Base-by-base conservation (phyloP, 2,329 filamentous ascomycete species). In the Fusarium veterinarium region DNA sequence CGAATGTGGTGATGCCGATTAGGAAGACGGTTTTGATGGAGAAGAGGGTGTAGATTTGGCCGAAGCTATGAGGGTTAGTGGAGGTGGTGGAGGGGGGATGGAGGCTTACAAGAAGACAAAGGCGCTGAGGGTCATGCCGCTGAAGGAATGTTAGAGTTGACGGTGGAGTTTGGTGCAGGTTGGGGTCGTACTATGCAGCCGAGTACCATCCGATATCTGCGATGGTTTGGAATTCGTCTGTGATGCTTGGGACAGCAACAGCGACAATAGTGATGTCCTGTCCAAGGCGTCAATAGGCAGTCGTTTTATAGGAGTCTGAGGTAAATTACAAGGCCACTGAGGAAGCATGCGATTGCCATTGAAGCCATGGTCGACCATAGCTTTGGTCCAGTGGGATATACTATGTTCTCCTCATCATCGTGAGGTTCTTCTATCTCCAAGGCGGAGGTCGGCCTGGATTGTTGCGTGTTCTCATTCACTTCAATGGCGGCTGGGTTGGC, bases 31-130 rank as follows among this genome's bases (percentile, higher is more conserved):
- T 63, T 56, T 81, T 81, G 33, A 78, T 70, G 10, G 75, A 71
- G 64, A 80, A 81, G 11, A 79, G 60, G 1, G 68, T 76, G 45
- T 81, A 81, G 0, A 82, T 68, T 37, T 79, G 79, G 0, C 80
- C 80, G 44, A 78, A 79, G 6, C 80, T 72, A 8, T 0, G 44
- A 5, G 1, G 2, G 30, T 76, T 20, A 76, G 35, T 9, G 23
- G 9, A 2, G 19, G 16, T 1, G 0, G 2, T 9, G 2, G 17
- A 1, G 0, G 3, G 1, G 8, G 2, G 1, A 5, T 8, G 17
- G 10, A 3, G 11, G 14, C 48, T 9, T 53, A 72, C 75, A 76
- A 75, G 9, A 76, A 76, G 23, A 76, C 75, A 19, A 76, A 76
- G 0, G 75, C 75, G 20, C 75, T 76, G 46, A 76, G 63, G 0